Evolutionary conservation across 2,329 filamentous ascomycete species (phyloP), one percentile per base, ranked within the genome.

Genomic region (Venturia oleaginea): DNA sequence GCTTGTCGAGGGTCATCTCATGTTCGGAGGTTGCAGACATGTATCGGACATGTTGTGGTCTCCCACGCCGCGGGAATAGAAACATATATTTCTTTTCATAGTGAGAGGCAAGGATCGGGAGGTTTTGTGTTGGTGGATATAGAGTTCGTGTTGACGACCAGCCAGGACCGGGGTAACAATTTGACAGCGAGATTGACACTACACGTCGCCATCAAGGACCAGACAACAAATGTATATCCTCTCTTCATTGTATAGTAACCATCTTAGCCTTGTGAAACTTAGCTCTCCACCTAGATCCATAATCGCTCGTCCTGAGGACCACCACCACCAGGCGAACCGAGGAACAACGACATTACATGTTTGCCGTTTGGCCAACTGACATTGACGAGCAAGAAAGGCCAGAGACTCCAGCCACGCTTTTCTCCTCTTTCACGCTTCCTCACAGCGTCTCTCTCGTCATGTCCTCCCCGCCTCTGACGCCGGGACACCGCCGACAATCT

Each of bases 401-500:
- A 57, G 51, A 57, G 51, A 57, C 51, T n/a, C 51, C 51, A 37
- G 51, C 34, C 15, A 57, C 51, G 51, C 51, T 55, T 13, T 55
- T 32, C 17, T 34, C 27, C 3, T 32, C 51, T 34, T 55, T 55
- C 27, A 7, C 51, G 27, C 30, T 19, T 10, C 2, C 27, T 4
- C 27, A n/a, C 3, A 55, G 30, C 34, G 27, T 34, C 51, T 55
- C 51, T 34, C 6, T n/a, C 51, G 51, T 8, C 30, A 64, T 64
- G 62, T 38, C 43, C 30, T 64, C 62, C 32, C 62, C 62, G 24
- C 62, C 62, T 40, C 38, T 51, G 34, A 48, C 62, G 22, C 62
- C 62, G 19, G 24, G 59, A 2, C 62, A 64, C n/a, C 27, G 46
- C 38, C 27, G 62, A 24, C 62, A 64, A 38, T 55, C 62, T 32